phyloP scores from a whole-genome alignment of 768 basidiomycete genomes.

The Rhizopogon sp. region DNA sequence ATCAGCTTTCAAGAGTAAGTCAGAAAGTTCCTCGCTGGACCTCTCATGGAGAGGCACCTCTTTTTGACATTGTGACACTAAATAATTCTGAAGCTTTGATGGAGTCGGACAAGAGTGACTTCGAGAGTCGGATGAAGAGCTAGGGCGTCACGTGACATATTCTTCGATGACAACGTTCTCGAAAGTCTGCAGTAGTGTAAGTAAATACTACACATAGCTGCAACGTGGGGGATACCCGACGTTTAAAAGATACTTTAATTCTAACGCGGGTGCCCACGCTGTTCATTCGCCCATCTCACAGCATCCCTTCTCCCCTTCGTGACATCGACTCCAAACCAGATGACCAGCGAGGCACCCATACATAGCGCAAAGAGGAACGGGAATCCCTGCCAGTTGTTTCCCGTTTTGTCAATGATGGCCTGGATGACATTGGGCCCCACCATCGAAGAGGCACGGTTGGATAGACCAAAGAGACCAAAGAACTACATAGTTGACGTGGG shows the following conservation, averaged over 20 bases:
- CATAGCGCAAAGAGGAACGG: constrained; percentile 80
- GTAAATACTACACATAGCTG: background rate
- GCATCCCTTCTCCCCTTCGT: constrained; percentile 60
- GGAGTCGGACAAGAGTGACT: no score
- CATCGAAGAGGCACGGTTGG: constrained; percentile 59
- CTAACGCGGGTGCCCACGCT: constrained; percentile 8
- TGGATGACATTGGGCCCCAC: constrained; percentile 85
- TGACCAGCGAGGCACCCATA: constrained; percentile 57
- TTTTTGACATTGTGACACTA: constrained; percentile 60
- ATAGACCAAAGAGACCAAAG: constrained; percentile 82
- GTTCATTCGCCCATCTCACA: constrained; percentile 44
- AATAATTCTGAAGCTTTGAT: background rate
- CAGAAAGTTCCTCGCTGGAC: constrained; percentile 70
- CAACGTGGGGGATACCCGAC: background rate
- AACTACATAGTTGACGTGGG: constrained; percentile 40
- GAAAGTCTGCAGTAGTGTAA: no score
- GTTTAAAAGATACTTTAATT: background rate
- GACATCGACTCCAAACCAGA: constrained; percentile 73
- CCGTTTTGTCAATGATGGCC: constrained; percentile 69
- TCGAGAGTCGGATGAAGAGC: background rate
- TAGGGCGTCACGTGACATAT: background rate
- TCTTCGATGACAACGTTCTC: background rate
- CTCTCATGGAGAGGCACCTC: constrained; percentile 59
- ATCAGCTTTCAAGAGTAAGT: constrained; percentile 67
- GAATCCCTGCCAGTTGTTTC: constrained; percentile 80